Percentiles rank a stretch among this genome's conserved stretches.
Conservation (phyloP, 129 eudicot species). For the Flaveria sonorensis region DNA sequence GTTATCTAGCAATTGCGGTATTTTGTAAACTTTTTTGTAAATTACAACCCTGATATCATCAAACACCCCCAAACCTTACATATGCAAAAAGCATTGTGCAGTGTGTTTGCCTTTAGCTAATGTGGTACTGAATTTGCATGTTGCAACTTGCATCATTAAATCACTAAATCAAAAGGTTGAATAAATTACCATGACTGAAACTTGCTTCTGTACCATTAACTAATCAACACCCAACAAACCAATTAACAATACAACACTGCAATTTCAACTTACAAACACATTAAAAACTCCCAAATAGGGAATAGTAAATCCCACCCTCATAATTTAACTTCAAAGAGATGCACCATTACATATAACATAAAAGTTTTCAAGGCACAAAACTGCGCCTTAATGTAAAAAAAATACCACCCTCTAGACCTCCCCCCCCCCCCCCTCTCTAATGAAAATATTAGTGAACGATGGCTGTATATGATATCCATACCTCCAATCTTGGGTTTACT, state of each 20-base stretch:
- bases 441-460: conserved; percentile 18
- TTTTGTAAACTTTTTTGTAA: not conserved
- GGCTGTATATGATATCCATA: conserved; percentile 15
- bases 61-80: too few relatives aligned
- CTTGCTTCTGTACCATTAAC: not conserved
- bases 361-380: conserved; percentile 6
- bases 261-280: conserved; percentile 31
- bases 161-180: not conserved
- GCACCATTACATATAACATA: conserved; percentile 20
- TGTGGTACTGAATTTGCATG: not conserved
- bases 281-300: conserved; percentile 10
- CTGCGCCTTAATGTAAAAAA: conserved; percentile 16
- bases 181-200: not conserved
- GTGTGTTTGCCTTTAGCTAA: too few relatives aligned
- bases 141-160: not conserved
- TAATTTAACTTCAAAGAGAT: not conserved
- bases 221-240: conserved; percentile 23
- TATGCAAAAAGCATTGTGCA: too few relatives aligned
- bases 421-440: not conserved
- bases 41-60: not conserved
- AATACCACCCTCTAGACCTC: conserved; percentile 31
- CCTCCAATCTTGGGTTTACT: too few relatives aligned
- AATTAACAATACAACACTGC: conserved; percentile 29
- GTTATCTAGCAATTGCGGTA: not conserved
- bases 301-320: conserved; percentile 25